Conservation (phyloP, 108 stramenopile species). For the Cyclotella sp. region DNA sequence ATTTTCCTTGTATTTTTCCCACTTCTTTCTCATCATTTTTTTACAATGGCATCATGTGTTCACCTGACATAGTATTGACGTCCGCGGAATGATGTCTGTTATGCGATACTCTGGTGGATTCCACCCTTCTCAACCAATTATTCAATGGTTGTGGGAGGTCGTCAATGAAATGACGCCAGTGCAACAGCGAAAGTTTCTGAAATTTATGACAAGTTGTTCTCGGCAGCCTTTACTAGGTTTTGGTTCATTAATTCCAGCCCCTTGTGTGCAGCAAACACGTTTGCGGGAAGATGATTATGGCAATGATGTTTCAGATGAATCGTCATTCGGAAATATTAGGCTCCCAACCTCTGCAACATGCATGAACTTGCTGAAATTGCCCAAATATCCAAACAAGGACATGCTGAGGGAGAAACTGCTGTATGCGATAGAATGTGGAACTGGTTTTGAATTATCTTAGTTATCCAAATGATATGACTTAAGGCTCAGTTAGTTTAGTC, state of each 20-base stretch:
- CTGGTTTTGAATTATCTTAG: constrained; percentile 97
- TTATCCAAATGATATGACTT: neutral
- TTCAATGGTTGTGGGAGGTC: constrained; percentile 92
- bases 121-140: constrained; percentile 92
- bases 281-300: constrained; percentile 64
- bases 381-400: constrained; percentile 86
- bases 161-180: constrained; percentile 83
- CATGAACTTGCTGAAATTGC: constrained; percentile 98
- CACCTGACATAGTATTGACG: constrained; percentile 63
- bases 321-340: constrained; percentile 51
- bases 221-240: constrained; percentile 97
- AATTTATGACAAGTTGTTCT: constrained; percentile 95
- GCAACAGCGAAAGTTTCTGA: constrained; percentile 91
- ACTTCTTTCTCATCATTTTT: neutral
- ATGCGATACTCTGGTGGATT: constrained; percentile 94
- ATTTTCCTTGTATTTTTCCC: neutral
- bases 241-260: constrained; percentile 79
- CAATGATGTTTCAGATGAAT: constrained; percentile 54
- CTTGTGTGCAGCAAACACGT: constrained; percentile 93
- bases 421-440: constrained; percentile 94
- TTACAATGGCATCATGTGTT: neutral
- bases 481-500: neutral
- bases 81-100: constrained; percentile 76
- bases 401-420: constrained; percentile 91
- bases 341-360: constrained; percentile 95